Base-by-base conservation (phyloP, 192 early-diverging fungal species). In the Podochytrium sp. region DNA sequence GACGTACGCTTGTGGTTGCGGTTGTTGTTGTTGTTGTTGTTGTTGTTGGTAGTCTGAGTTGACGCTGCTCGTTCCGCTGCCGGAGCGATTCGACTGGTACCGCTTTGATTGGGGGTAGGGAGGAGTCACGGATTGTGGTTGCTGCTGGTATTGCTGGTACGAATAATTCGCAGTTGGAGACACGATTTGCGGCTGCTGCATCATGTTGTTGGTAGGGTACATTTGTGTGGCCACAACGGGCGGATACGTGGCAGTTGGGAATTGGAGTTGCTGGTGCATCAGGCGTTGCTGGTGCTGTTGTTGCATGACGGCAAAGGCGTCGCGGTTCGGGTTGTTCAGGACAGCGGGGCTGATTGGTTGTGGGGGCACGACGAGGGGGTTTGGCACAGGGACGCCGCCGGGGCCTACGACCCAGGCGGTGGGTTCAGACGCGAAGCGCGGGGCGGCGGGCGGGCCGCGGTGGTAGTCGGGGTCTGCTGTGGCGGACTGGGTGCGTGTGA, bases 381-480 rank as follows among this genome's bases (percentile, higher is more conserved):
- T 18, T 35, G 25, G 39, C 18, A 29, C 42, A 1, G 18, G 41
- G 7, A 38, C 63, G 30, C 10, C 20, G 3, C 10, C 25, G 18
- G 35, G n/a, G 25, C 38, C 63, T 18, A 12, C 25, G 18, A 10
- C n/a, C 42, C 35, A 40, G 32, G 40, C 14, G 6, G 50, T 7
- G 7, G 7, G 7, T 25, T 18, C 63, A 39, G 32, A 7, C 14
- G 32, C 7, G 16, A 61, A 37, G 33, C 30, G 35, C 1, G 53
- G 66, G 16, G 18, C 66, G 12, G 66, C 30, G 1, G 66, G 50
- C 47, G 49, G 18, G n/a, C 35, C 35, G 16, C 66, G 47, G 18
- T 51, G 51, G 29, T 69, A 69, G 18, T 69, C 66, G 16, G 66
- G 51, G 4, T n/a, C n/a, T n/a, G n/a, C n/a, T n/a, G n/a, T n/a